Evolutionary conservation across 2,329 filamentous ascomycete species (phyloP).

Genomic region (Botryosphaeria dothidea): DNA sequence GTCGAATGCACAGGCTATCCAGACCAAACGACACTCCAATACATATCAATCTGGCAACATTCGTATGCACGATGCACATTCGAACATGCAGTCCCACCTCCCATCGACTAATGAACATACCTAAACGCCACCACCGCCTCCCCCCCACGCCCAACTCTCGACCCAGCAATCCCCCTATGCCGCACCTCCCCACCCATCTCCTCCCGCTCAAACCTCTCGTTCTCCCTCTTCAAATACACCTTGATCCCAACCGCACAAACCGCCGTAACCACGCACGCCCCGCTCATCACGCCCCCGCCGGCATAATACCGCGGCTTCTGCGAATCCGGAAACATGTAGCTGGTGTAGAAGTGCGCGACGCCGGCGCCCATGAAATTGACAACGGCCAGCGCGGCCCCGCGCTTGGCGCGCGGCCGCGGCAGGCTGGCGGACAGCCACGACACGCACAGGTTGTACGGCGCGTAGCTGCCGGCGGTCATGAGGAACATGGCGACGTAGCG

Average conservation of each 20-base stretch:
- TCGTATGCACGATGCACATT: too few relatives aligned
- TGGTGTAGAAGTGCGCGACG: constrained; percentile 1
- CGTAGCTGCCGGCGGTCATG: constrained; percentile 22
- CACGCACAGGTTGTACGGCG: constrained; percentile 9
- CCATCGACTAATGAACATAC: constrained; percentile 23
- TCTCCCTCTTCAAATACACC: constrained; percentile 1
- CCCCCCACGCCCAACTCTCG: constrained; percentile 19
- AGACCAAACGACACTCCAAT: neutral
- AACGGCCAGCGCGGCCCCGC: constrained; percentile 17
- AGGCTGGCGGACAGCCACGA: neutral
- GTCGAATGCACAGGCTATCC: too few relatives aligned
- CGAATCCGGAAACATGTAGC: constrained; percentile 19
- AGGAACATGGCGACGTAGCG: constrained; percentile 35
- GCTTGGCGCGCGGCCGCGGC: constrained; percentile 18
- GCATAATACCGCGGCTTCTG: constrained; percentile 23
- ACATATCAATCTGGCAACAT: too few relatives aligned
- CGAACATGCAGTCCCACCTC: too few relatives aligned
- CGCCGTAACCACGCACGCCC: neutral
- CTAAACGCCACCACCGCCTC: constrained; percentile 21
- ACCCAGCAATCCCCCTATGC: constrained; percentile 17
- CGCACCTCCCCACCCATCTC: constrained; percentile 21
- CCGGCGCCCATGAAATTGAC: constrained; percentile 20
- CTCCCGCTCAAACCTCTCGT: constrained; percentile 22
- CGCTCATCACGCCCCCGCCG: constrained; percentile 15
- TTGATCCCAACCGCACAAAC: constrained; percentile 21